phyloP scores from a whole-genome alignment of 139 green algal species.

The Volvox reticuliferus region DNA sequence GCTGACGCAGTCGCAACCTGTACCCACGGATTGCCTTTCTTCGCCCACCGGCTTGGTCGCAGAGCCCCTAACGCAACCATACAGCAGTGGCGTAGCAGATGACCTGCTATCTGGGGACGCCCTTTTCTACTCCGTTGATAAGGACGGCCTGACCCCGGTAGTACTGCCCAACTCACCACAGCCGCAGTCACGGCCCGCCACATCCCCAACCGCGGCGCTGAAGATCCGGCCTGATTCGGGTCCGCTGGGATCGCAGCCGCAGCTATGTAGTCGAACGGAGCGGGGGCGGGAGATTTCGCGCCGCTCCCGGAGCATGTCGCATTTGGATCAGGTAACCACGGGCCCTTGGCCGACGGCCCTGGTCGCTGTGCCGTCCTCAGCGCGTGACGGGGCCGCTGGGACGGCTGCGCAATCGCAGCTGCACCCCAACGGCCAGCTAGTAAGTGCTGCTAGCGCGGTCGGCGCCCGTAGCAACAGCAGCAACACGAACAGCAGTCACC shows the following conservation, averaged over 20 bases:
- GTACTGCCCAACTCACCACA: neutral
- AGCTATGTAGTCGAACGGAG: neutral
- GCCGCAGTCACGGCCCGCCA: neutral
- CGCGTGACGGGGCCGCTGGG: neutral
- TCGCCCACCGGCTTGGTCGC: neutral
- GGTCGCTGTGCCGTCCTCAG: neutral
- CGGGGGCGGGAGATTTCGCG: neutral
- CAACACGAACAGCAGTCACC: neutral
- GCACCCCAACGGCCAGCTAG: neutral
- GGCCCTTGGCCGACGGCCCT: neutral
- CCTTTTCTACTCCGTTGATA: neutral
- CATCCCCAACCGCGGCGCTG: neutral
- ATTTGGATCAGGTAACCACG: neutral
- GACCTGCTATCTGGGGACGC: neutral
- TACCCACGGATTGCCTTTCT: neutral
- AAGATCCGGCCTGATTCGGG: neutral
- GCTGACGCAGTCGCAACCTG: neutral
- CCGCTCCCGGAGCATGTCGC: constrained; percentile 4
- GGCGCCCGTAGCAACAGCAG: neutral
- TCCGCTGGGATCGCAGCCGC: neutral
- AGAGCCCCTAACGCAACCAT: neutral
- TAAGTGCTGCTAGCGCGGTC: neutral
- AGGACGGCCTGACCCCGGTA: constrained; percentile 12
- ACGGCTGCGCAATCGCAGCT: neutral
- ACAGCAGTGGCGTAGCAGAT: neutral